Evolutionary conservation across 2,329 filamentous ascomycete genomes (phyloP).

Genomic region (Ilyonectria sp.): DNA sequence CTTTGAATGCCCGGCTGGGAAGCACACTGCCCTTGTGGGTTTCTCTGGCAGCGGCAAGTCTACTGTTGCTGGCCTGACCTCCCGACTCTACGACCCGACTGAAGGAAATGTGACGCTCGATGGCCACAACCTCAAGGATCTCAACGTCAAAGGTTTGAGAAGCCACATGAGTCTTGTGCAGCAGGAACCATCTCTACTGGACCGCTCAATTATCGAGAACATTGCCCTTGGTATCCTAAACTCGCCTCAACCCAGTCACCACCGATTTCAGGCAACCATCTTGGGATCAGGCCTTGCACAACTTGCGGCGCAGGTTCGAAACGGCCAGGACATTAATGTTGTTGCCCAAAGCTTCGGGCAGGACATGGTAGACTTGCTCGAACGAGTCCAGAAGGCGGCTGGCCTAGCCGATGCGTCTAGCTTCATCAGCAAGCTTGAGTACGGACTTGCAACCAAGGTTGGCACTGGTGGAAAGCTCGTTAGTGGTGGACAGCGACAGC

Average conservation of each 20-base stretch:
- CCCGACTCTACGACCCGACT: conserved; percentile 71
- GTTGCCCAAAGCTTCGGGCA: conserved; percentile 61
- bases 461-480: conserved; percentile 69
- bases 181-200: conserved; percentile 61
- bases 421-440: conserved; percentile 69
- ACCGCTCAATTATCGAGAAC: conserved; percentile 65
- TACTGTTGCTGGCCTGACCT: conserved; percentile 68
- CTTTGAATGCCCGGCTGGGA: conserved; percentile 63
- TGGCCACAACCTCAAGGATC: conserved; percentile 61
- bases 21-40: conserved; percentile 71
- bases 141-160: conserved; percentile 63
- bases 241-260: conserved; percentile 57
- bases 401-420: conserved; percentile 70
- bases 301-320: conserved; percentile 66
- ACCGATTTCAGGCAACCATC: conserved; percentile 61
- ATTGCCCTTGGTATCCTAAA: conserved; percentile 66
- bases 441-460: conserved; percentile 68
- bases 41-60: conserved; percentile 72
- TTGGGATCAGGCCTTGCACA: conserved; percentile 64
- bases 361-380: conserved; percentile 66
- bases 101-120: conserved; percentile 64
- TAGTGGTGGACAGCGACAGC: conserved; percentile 73
- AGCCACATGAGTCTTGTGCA: conserved; percentile 62
- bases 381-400: conserved; percentile 65
- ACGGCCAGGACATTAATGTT: conserved; percentile 63